Conservation (phyloP, 805 yeast species). For the Hanseniaspora lachancei region DNA sequence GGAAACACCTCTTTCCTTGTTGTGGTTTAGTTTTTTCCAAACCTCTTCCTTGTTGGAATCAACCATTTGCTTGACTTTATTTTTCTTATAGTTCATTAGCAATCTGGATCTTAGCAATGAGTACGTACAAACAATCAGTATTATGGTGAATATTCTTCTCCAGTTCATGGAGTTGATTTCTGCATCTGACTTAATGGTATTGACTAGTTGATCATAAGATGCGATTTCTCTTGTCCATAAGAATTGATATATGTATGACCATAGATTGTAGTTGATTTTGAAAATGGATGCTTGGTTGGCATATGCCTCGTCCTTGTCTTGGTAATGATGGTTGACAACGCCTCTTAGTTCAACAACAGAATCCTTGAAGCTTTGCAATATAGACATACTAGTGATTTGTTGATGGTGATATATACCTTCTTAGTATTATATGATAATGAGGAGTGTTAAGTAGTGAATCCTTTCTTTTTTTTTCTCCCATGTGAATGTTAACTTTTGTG, state of each 20-base stretch:
- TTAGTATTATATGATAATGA: too few species aligned
- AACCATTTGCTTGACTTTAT: conserved; percentile 29
- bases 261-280: conserved; percentile 7
- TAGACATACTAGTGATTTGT: background rate
- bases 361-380: background rate
- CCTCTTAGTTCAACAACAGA: conserved; percentile 8
- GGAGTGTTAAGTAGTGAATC: too few species aligned
- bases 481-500: too few species aligned
- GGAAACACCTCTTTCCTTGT: conserved; percentile 11
- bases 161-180: conserved; percentile 18
- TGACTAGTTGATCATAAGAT: background rate
- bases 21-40: conserved; percentile 2
- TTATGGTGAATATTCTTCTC: conserved; percentile 10
- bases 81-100: conserved; percentile 42
- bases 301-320: background rate
- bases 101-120: conserved; percentile 40
- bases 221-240: background rate
- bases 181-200: background rate
- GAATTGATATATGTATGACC: conserved; percentile 7
- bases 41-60: conserved; percentile 19
- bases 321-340: conserved; percentile 7
- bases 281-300: conserved; percentile 10
- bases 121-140: conserved; percentile 51
- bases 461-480: too few species aligned
- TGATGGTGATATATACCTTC: background rate